Evolutionary conservation across 1,139 yeast genomes (phyloP), one percentile per base, ranked within the genome.

Genomic region (Taphrina confusa): DNA sequence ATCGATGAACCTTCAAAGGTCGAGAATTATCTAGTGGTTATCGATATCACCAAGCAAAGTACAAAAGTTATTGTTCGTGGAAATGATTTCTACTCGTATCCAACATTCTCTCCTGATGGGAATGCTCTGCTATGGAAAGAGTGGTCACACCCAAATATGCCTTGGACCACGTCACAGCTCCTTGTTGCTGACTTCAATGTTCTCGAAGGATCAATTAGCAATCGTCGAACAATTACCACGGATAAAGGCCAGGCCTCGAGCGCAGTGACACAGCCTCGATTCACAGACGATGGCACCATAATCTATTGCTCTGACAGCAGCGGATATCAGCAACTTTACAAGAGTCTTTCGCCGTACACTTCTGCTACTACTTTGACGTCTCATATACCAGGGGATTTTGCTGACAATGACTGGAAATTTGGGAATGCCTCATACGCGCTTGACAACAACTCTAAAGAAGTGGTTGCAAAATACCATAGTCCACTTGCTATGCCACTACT

Each of bases 101-200:
- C 58, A 9, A 44, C 28, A n/a, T 54, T 54, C 51, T 42, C 51
- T 23, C 58, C 51, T 4, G 51, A 42, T 18, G 58, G 58, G 11
- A 23, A 23, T 12, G 16, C 33, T 4, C 51, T 54, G n/a, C 22
- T 54, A 18, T 54, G 58, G 58, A 45, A 46, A 4, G 45, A 54
- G 37, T 54, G 58, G 58, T 27, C 8, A 18, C 55, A 56, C 27
- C 55, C 60, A 3, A 36, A 56, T 12, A 56, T 56, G 60, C 60
- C 60, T 18, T 56, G 60, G 60, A 56, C 60, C 20, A 23, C 40
- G 5, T 56, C 60, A n/a, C 20, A 33, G 14, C 20, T 56, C 28
- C 23, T 27, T 23, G 42, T 37, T 28, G 60, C 60, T 11, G 44
- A 46, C 3, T 46, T 39, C n/a, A 18, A 34, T 8, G 23, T 20